Conservation (phyloP, 73 alveolate genomes). For the Tetrahymena thermophila region DNA sequence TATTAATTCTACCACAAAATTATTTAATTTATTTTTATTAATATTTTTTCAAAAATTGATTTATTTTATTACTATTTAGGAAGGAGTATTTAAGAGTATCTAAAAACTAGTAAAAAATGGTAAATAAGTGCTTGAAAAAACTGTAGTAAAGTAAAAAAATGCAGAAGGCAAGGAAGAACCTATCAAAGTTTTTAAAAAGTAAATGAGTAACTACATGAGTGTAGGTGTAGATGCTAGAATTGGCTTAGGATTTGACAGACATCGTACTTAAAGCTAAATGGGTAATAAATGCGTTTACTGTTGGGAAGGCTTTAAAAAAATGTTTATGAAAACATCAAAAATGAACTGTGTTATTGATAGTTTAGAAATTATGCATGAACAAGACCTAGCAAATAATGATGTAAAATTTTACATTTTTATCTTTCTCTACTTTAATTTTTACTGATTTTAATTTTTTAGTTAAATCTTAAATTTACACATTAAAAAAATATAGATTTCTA, state of each 20-base stretch:
- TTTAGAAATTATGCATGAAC: conserved; percentile 17
- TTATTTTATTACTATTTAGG: background rate
- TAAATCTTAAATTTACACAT: background rate
- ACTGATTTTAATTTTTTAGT: no score
- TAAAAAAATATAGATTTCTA: background rate
- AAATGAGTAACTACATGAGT: conserved; percentile 80
- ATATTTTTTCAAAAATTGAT: background rate
- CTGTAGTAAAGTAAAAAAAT: background rate
- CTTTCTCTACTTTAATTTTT: no score
- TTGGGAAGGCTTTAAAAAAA: conserved; percentile 91
- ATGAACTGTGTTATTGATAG: conserved; percentile 22
- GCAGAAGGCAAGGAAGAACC: conserved; percentile 4
- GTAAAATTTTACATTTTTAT: background rate
- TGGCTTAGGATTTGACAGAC: conserved; percentile 85
- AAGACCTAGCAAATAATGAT: conserved; percentile 31
- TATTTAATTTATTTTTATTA: background rate
- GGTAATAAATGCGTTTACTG: conserved; percentile 81
- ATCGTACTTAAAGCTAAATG: conserved; percentile 57
- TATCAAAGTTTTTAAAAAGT: conserved; percentile 35
- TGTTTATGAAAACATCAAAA: conserved; percentile 40
- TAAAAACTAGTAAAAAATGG: background rate
- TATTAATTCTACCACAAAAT: background rate
- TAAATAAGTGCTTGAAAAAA: background rate
- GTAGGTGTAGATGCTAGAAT: conserved; percentile 92
- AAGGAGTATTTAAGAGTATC: background rate